These are phyloP conservation scores for Torulaspora pretoriensis DNA, from an alignment of 1,139 yeast species.

Conservation along the genomic window DNA sequence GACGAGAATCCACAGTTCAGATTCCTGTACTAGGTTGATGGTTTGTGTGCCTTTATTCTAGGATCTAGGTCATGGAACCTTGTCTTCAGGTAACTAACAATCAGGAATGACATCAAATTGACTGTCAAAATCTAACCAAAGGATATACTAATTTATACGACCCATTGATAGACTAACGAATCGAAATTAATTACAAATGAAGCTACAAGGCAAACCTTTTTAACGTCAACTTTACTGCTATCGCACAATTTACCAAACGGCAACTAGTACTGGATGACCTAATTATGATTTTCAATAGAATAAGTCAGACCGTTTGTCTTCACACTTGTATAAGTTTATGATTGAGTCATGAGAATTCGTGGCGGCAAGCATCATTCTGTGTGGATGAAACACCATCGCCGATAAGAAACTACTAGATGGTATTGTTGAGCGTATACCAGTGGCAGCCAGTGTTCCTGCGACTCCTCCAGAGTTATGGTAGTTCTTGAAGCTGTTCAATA, in stretches of 20 bases:
- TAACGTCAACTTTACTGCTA: too few species aligned
- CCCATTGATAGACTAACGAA: too few species aligned
- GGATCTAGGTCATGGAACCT: too few species aligned
- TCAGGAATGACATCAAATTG: too few species aligned
- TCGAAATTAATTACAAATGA: too few species aligned
- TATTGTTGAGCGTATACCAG: slow-evolving; percentile 27
- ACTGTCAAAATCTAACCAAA: too few species aligned
- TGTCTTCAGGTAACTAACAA: too few species aligned
- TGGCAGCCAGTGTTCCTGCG: slow-evolving; percentile 34
- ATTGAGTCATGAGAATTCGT: slow-evolving; percentile 76
- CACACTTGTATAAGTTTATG: slow-evolving; percentile 61
- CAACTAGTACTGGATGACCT: too few species aligned
- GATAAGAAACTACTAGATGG: slow-evolving; percentile 49
- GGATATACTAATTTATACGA: too few species aligned
- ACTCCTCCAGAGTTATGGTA: slow-evolving; percentile 35
- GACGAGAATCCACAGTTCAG: slow-evolving; percentile 62
- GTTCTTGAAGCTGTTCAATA: slow-evolving; percentile 58
- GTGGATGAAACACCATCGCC: slow-evolving; percentile 81
- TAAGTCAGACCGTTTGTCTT: slow-evolving; percentile 29
- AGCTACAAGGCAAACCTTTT: too few species aligned
- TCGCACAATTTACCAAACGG: too few species aligned
- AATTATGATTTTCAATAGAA: slow-evolving; percentile 10
- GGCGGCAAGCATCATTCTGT: slow-evolving; percentile 87
- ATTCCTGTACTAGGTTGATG: slow-evolving; percentile 40
- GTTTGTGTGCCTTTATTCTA: not conserved